A percentile compares a stretch with the other conserved stretches of the same genome.
Conservation (phyloP, 768 basidiomycete genomes). For the Butyriboletus loyo region DNA sequence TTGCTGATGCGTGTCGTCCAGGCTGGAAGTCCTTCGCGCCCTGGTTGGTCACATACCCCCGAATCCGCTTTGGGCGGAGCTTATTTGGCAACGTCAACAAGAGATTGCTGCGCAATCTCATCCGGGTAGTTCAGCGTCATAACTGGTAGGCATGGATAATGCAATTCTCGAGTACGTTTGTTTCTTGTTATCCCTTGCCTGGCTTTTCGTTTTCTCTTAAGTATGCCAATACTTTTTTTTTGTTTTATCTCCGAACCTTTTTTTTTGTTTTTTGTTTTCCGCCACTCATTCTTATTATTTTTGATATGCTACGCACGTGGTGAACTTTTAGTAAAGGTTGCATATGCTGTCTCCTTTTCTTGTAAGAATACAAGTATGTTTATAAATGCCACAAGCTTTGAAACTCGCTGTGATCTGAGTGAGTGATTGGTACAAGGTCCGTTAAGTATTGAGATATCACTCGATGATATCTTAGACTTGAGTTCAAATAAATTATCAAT, state of each 20-base stretch:
- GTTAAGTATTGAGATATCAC: too few species aligned
- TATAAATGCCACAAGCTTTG: constrained; percentile 16
- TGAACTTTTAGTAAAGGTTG: constrained; percentile 2
- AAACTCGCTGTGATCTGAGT: background rate
- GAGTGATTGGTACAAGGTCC: too few species aligned
- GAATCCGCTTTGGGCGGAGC: constrained; percentile 90
- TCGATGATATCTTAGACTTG: too few species aligned
- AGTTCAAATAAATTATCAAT: too few species aligned
- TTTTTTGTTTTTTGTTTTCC: background rate
- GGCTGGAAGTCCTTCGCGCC: constrained; percentile 82
- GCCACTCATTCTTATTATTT: background rate
- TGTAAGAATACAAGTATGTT: constrained; percentile 21
- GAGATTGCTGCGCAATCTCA: constrained; percentile 31
- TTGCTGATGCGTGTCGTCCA: constrained; percentile 30
- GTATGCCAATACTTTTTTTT: background rate
- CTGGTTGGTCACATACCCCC: constrained; percentile 88
- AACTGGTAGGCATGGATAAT: background rate
- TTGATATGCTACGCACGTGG: constrained; percentile 18
- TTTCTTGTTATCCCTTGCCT: constrained; percentile 1
- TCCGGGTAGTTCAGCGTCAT: background rate
- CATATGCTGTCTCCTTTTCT: constrained; percentile 1
- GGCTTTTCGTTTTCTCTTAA: constrained; percentile 11
- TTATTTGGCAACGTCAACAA: constrained; percentile 80
- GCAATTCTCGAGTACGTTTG: background rate
- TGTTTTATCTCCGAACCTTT: constrained; percentile 1